Conservation (phyloP, 2,329 filamentous ascomycete genomes). For the Pestalotiopsis sp. region DNA sequence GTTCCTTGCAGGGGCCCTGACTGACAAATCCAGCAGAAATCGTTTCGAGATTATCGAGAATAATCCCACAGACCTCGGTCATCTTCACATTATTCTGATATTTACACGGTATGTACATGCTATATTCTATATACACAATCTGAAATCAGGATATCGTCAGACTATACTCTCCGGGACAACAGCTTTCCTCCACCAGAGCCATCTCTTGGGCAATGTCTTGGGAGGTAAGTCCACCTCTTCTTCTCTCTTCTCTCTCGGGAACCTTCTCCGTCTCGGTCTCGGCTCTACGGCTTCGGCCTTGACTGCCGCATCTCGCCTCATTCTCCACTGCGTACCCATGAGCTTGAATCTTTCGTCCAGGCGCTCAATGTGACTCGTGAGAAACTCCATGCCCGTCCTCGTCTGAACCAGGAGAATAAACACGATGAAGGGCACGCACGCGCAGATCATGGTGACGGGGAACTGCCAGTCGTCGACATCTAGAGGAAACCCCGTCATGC, state of each 20-base stretch:
- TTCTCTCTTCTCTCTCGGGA: not conserved
- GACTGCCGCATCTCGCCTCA: not conserved
- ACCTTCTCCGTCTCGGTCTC: conserved; percentile 3
- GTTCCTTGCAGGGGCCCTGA: not conserved
- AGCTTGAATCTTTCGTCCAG: not conserved
- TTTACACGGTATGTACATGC: not conserved
- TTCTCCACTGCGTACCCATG: not conserved
- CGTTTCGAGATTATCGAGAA: no score
- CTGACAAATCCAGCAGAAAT: not conserved
- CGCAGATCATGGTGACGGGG: conserved; percentile 10
- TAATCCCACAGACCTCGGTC: no score
- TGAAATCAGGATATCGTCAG: not conserved
- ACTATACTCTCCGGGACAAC: not conserved
- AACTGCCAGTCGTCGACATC: conserved; percentile 13
- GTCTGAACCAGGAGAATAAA: conserved; percentile 5
- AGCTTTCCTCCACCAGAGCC: not conserved
- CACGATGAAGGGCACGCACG: conserved; percentile 6
- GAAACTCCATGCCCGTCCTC: conserved; percentile 4
- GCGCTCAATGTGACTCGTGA: conserved; percentile 1
- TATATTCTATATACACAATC: not conserved
- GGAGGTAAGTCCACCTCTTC: not conserved
- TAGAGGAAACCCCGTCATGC: conserved; percentile 4
- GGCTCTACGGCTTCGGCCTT: not conserved
- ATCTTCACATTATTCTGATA: no score
- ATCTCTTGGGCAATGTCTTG: not conserved